A percentile compares a stretch with the other conserved stretches of the same genome.
Evolutionary conservation across 495 filamentous ascomycete genomes (phyloP).

Genomic region (Chaetomium cochliodes): DNA sequence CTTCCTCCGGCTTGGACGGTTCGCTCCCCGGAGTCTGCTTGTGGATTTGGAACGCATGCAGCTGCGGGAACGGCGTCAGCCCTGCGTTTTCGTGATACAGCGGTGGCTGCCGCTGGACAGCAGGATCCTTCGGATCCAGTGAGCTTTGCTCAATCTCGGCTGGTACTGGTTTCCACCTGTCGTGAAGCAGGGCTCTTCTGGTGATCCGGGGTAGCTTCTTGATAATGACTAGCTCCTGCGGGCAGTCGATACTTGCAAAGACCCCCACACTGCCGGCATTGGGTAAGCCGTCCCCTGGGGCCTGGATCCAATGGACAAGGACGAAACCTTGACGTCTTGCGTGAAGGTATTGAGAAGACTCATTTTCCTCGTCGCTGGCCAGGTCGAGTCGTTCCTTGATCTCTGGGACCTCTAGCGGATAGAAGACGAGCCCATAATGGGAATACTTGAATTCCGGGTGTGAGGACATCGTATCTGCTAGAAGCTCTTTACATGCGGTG

Average conservation of each 20-base stretch:
- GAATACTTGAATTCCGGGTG: slow-evolving; percentile 20
- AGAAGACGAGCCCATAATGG: slow-evolving; percentile 3
- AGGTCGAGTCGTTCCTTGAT: not conserved
- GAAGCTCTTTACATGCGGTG: not conserved
- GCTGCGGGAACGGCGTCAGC: slow-evolving; percentile 5
- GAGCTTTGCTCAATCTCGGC: slow-evolving; percentile 17
- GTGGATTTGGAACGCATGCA: slow-evolving; percentile 19
- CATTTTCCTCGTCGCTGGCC: not conserved
- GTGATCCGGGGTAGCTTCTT: slow-evolving; percentile 1
- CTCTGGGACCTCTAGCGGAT: not conserved
- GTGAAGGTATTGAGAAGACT: slow-evolving; percentile 10
- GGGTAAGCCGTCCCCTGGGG: no score
- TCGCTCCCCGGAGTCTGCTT: not conserved
- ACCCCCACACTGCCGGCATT: slow-evolving; percentile 1
- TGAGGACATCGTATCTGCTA: not conserved
- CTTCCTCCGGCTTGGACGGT: no score
- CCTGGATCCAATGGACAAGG: slow-evolving; percentile 4
- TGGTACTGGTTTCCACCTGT: not conserved
- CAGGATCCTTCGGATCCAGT: not conserved
- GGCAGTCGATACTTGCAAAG: slow-evolving; percentile 12
- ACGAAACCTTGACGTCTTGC: not conserved
- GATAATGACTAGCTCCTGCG: slow-evolving; percentile 20
- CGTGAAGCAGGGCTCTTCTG: no score
- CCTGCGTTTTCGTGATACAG: not conserved
- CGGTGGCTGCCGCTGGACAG: slow-evolving; percentile 9